Base-by-base conservation (phyloP, 352 stramenopile genomes). In the Pythium folliculosum region DNA sequence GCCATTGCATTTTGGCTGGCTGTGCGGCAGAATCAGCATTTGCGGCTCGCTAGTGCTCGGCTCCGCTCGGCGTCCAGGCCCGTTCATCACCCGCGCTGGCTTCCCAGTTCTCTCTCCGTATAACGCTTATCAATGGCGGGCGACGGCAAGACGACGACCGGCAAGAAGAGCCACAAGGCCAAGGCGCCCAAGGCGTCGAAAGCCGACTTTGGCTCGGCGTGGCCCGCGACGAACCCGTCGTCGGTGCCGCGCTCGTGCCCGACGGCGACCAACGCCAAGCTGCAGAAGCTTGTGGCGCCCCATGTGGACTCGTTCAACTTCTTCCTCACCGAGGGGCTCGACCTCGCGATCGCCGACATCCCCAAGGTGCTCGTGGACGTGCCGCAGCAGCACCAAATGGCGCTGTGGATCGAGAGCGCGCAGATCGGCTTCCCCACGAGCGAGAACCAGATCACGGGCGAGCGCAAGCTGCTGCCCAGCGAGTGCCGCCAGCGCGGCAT, bases 251-350 rank as follows among this genome's bases (percentile, higher is more conserved):
- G 86, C 60, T 94, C 84, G 27, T 84, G 87, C 48, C 88, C 88
- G 27, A 67, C 71, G 17, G 78, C 88, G 61, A 89, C 82, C 53
- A 95, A 96, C 80, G 75, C 76, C 3, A 94, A 91, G 56, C 71
- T 96, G 37, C 82, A 92, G 67, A 88, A 91, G 70, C 86, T 99
- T 47, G 95, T 98, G 49, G 81, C 84, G 54, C 97, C 96, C n/a
- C 98, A 99, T 77, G 82, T 99, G 47, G 94, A 99, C 60, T 98
- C 93, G 55, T 99, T 99, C 82, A 97, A 99, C 77, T 99, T 97
- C 68, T 98, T 99, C 68, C 75, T 99, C 6, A 94, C 96, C 21
- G 85, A 98, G 44, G 97, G 97, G n/a, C 77, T 99, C 21, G 65
- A 90, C 48, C 75, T 97, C 35, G 97, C 95, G 5, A 88, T 99